phyloP scores from a whole-genome alignment of 2,329 filamentous ascomycete species.

The Akanthomyces lecanii region DNA sequence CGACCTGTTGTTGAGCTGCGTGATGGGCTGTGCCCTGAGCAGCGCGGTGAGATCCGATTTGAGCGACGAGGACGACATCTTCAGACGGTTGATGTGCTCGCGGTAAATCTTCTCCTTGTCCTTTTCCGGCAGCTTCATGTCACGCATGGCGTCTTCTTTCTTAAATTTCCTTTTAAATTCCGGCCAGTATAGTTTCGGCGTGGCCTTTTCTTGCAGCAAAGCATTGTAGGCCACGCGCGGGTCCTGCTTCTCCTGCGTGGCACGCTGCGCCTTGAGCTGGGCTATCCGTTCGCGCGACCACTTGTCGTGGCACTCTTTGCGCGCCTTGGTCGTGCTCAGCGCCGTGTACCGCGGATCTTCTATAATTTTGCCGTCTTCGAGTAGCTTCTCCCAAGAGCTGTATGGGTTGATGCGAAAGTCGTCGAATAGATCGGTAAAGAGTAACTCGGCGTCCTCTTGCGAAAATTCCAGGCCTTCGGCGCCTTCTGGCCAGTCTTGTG shows the following conservation, averaged over 20 bases:
- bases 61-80: slow-evolving; percentile 60
- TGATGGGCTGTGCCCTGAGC: slow-evolving; percentile 57
- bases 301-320: slow-evolving; percentile 76
- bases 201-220: slow-evolving; percentile 77
- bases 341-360: slow-evolving; percentile 85
- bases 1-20: slow-evolving; percentile 57
- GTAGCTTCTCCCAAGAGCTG: slow-evolving; percentile 83
- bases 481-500: slow-evolving; percentile 63
- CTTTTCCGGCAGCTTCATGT: slow-evolving; percentile 65
- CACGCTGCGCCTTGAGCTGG: slow-evolving; percentile 65
- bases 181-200: slow-evolving; percentile 91
- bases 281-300: slow-evolving; percentile 80
- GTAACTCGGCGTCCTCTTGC: slow-evolving; percentile 67
- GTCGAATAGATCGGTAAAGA: slow-evolving; percentile 83
- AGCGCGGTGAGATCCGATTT: slow-evolving; percentile 66
- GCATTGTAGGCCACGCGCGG: slow-evolving; percentile 77
- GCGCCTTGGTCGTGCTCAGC: slow-evolving; percentile 72
- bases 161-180: slow-evolving; percentile 92
- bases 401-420: slow-evolving; percentile 82
- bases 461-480: slow-evolving; percentile 67
- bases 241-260: slow-evolving; percentile 74
- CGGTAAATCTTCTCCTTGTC: slow-evolving; percentile 77
- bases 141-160: slow-evolving; percentile 76
- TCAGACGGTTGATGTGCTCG: slow-evolving; percentile 65
- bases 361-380: slow-evolving; percentile 76